A percentile compares a stretch with the other conserved stretches of the same genome.
Conservation (phyloP, 2,329 filamentous ascomycete species). For the Cercospora brassicicola region DNA sequence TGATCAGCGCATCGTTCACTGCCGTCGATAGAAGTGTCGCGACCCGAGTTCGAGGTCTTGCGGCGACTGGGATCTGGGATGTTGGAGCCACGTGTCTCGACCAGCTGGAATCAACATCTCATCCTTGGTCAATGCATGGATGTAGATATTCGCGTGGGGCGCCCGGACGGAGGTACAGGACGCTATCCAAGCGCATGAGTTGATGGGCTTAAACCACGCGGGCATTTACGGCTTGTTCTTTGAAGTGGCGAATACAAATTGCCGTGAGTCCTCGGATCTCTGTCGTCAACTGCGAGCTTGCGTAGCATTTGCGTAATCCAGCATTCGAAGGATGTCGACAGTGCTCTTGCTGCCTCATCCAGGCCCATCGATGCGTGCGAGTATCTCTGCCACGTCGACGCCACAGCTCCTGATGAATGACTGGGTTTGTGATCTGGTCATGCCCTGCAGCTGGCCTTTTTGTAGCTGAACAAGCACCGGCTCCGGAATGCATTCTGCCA, state of each 20-base stretch:
- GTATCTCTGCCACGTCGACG: slow-evolving; percentile 16
- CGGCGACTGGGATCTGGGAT: neutral
- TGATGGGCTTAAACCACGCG: neutral
- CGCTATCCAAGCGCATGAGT: neutral
- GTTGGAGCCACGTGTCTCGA: slow-evolving; percentile 6
- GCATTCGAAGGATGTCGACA: neutral
- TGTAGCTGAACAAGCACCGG: slow-evolving; percentile 57
- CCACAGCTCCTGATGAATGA: slow-evolving; percentile 39
- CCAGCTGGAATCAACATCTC: neutral
- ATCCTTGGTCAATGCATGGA: neutral
- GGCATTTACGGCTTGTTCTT: neutral
- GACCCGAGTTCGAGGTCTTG: neutral
- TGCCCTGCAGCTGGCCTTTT: slow-evolving; percentile 45
- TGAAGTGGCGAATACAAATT: neutral
- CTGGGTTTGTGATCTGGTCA: slow-evolving; percentile 43
- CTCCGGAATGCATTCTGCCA: slow-evolving; percentile 47
- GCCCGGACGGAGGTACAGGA: neutral
- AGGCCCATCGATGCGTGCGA: neutral
- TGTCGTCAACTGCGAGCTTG: neutral
- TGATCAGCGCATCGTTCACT: neutral
- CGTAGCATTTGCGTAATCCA: neutral
- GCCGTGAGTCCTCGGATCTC: neutral
- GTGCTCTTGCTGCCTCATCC: neutral
- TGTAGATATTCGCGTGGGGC: neutral
- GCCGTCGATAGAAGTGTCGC: neutral